A percentile compares a stretch with the other conserved stretches of the same genome.
Evolutionary conservation across 164 flowering plant species (phyloP).

Genomic region (Amborella trichopoda): DNA sequence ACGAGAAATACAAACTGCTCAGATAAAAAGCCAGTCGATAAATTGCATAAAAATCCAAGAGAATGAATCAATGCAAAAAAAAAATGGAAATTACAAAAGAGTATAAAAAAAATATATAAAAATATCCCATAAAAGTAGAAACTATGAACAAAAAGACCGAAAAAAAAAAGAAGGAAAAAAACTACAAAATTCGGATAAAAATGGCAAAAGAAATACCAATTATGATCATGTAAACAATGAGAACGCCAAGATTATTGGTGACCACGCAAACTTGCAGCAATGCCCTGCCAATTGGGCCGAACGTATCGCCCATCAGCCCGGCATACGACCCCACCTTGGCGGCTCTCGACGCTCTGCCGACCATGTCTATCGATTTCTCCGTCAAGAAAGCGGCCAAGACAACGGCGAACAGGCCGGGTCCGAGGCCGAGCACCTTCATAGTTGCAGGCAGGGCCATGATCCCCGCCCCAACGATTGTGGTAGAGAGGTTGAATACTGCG

Average conservation of each 20-base stretch:
- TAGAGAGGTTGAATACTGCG: conserved; percentile 73
- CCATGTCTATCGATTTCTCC: conserved; percentile 47
- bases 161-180: too few species aligned
- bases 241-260: conserved; percentile 58
- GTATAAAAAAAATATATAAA: too few species aligned
- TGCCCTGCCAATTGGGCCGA: conserved; percentile 39
- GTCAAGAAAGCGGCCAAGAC: conserved; percentile 33
- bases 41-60: too few species aligned
- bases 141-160: too few species aligned
- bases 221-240: conserved; percentile 81
- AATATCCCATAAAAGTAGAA: too few species aligned
- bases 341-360: too few species aligned
- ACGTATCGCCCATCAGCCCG: conserved; percentile 40
- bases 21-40: too few species aligned
- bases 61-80: too few species aligned
- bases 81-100: too few species aligned
- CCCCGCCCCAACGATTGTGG: conserved; percentile 74
- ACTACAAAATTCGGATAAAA: too few species aligned
- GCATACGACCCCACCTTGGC: conserved; percentile 39
- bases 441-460: conserved; percentile 77
- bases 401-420: conserved; percentile 46
- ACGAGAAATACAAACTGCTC: too few species aligned
- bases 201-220: too few species aligned
- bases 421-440: conserved; percentile 44
- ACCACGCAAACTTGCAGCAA: conserved; percentile 47